phyloP scores from a whole-genome alignment of 495 filamentous ascomycete species.

The Penicillium paxilli region DNA sequence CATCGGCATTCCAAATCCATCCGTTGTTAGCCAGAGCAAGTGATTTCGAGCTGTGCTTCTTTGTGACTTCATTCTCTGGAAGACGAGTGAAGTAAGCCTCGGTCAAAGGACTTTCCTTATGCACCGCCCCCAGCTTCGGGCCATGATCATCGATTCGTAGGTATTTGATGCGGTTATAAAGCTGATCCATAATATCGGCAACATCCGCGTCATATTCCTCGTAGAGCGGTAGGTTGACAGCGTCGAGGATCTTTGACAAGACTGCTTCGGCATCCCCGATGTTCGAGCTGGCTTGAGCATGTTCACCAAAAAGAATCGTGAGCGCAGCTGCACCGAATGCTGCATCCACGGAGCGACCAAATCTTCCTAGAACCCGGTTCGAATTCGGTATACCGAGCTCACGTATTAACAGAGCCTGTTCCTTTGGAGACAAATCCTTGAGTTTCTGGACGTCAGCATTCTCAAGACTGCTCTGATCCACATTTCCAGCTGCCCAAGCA shows the following conservation, averaged over 20 bases:
- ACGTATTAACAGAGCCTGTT: constrained; percentile 62
- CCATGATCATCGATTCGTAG: constrained; percentile 87
- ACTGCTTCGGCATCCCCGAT: constrained; percentile 41
- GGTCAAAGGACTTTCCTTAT: constrained; percentile 74
- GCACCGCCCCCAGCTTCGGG: constrained; percentile 82
- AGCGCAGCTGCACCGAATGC: constrained; percentile 67
- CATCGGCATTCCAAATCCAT: constrained; percentile 98
- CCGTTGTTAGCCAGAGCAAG: constrained; percentile 93
- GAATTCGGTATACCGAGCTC: constrained; percentile 64
- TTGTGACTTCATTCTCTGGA: constrained; percentile 74
- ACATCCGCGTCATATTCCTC: constrained; percentile 85
- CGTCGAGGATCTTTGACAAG: constrained; percentile 68
- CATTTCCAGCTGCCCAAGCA: constrained; percentile 64
- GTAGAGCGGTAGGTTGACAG: constrained; percentile 85
- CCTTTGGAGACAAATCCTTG: constrained; percentile 52
- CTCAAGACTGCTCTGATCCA: constrained; percentile 36
- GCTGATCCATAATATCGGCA: constrained; percentile 79
- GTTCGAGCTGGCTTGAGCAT: constrained; percentile 48
- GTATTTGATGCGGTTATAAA: constrained; percentile 94
- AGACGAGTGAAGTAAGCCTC: constrained; percentile 96
- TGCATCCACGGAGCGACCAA: constrained; percentile 67
- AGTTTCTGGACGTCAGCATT: constrained; percentile 43
- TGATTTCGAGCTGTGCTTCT: constrained; percentile 71
- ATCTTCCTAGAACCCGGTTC: constrained; percentile 76
- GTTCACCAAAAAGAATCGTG: constrained; percentile 66